Evolutionary conservation across 305 asterid genomes (phyloP).

Genomic region (Fraxinus floribunda): DNA sequence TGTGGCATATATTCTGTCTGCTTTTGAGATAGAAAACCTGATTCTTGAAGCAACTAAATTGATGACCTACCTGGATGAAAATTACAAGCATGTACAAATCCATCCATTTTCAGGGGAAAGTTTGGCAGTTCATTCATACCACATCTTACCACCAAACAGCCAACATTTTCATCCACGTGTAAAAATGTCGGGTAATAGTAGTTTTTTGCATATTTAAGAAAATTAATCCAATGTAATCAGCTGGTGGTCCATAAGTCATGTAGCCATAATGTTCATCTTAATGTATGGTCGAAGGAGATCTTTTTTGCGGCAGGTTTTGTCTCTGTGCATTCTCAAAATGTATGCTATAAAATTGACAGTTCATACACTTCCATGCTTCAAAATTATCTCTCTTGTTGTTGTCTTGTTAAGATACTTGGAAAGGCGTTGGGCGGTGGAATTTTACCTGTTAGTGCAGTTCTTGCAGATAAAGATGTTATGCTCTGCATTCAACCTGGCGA

Average conservation of each 20-base stretch:
- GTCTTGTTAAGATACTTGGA: conserved; percentile 67
- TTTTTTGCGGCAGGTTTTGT: neutral
- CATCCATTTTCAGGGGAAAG: neutral
- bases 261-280: neutral
- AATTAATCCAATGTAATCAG: neutral
- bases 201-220: conserved; percentile 1
- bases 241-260: neutral
- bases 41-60: neutral
- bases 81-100: neutral
- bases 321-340: conserved; percentile 1
- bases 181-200: neutral
- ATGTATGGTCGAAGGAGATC: neutral
- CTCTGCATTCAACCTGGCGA: conserved; percentile 97
- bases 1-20: neutral
- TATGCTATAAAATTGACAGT: neutral
- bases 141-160: neutral
- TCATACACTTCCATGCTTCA: conserved; percentile 1
- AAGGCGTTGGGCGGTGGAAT: conserved; percentile 99
- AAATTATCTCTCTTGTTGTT: conserved; percentile 17
- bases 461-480: conserved; percentile 91
- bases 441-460: conserved; percentile 93
- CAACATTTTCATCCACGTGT: neutral
- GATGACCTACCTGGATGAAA: neutral
- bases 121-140: neutral
- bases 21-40: neutral